phyloP scores from a whole-genome alignment of 2,329 filamentous ascomycete species.

The Didymellaceae sp. region DNA sequence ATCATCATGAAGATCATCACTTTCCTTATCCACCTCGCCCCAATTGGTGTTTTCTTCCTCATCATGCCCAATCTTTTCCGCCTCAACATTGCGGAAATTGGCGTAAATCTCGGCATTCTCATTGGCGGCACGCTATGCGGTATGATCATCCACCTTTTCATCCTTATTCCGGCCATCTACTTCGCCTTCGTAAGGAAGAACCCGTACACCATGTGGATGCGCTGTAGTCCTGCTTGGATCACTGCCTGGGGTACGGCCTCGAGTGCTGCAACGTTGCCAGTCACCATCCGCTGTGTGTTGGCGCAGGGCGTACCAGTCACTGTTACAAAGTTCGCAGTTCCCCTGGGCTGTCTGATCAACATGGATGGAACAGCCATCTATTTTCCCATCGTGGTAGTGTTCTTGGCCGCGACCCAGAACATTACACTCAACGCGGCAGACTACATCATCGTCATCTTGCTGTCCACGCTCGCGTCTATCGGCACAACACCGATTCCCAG shows the following conservation, averaged over 20 bases:
- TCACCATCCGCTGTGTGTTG: slow-evolving; percentile 54
- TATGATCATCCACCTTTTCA: slow-evolving; percentile 57
- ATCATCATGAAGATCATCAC: slow-evolving; percentile 57
- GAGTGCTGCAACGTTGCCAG: slow-evolving; percentile 59
- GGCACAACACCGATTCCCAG: slow-evolving; percentile 62
- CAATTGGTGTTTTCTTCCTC: slow-evolving; percentile 61
- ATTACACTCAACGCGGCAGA: slow-evolving; percentile 52
- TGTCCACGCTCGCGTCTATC: slow-evolving; percentile 60
- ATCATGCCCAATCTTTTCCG: slow-evolving; percentile 61
- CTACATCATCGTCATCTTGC: slow-evolving; percentile 58
- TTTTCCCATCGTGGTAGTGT: slow-evolving; percentile 61
- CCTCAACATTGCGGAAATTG: slow-evolving; percentile 57
- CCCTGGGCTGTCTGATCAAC: slow-evolving; percentile 55
- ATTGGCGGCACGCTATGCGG: slow-evolving; percentile 56
- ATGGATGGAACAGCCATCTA: slow-evolving; percentile 59
- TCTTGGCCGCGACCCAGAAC: slow-evolving; percentile 60
- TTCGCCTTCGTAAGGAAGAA: slow-evolving; percentile 50
- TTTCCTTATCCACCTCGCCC: slow-evolving; percentile 58
- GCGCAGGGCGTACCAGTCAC: slow-evolving; percentile 53
- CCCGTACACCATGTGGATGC: slow-evolving; percentile 58
- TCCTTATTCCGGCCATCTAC: slow-evolving; percentile 53
- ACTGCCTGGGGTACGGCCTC: slow-evolving; percentile 63
- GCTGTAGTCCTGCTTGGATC: slow-evolving; percentile 59
- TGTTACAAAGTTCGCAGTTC: slow-evolving; percentile 56
- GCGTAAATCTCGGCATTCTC: slow-evolving; percentile 58